Percentiles rank a stretch among this genome's conserved stretches.
phyloP scores from a whole-genome alignment of 1,139 yeast species.

The Blastobotrys malaysiensis region DNA sequence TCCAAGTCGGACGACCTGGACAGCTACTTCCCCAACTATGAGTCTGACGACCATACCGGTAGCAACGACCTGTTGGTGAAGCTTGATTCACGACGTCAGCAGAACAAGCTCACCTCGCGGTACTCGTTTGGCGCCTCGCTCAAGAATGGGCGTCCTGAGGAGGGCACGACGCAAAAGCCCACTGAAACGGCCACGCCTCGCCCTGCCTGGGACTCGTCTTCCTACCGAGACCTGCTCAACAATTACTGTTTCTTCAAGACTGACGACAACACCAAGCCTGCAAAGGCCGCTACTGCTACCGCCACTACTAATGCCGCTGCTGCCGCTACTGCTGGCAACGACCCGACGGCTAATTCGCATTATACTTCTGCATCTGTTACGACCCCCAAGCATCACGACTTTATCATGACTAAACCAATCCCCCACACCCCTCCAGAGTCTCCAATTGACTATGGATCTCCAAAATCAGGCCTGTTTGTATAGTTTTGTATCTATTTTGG shows the following conservation, averaged over 20 bases:
- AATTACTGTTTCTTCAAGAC: slow-evolving; percentile 61
- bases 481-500: background rate
- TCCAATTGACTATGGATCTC: background rate
- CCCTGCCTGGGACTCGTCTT: slow-evolving; percentile 47
- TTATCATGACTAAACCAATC: background rate
- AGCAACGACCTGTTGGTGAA: background rate
- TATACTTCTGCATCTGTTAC: slow-evolving; percentile 1
- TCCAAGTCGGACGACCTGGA: slow-evolving; percentile 3
- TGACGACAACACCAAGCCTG: background rate
- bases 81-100: background rate
- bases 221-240: slow-evolving; percentile 64
- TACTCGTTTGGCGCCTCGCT: slow-evolving; percentile 37
- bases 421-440: background rate
- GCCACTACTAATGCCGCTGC: slow-evolving; percentile 1
- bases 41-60: background rate
- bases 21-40: slow-evolving; percentile 1
- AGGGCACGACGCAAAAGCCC: slow-evolving; percentile 7
- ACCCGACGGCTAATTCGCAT: background rate
- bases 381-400: background rate
- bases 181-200: slow-evolving; percentile 16
- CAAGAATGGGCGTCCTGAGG: slow-evolving; percentile 16
- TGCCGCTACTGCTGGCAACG: slow-evolving; percentile 1
- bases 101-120: slow-evolving; percentile 29
- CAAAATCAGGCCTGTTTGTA: slow-evolving; percentile 4
- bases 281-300: background rate